Evolutionary conservation across 805 yeast genomes (phyloP).

Genomic region (Sugiyamaella mastotermitis): DNA sequence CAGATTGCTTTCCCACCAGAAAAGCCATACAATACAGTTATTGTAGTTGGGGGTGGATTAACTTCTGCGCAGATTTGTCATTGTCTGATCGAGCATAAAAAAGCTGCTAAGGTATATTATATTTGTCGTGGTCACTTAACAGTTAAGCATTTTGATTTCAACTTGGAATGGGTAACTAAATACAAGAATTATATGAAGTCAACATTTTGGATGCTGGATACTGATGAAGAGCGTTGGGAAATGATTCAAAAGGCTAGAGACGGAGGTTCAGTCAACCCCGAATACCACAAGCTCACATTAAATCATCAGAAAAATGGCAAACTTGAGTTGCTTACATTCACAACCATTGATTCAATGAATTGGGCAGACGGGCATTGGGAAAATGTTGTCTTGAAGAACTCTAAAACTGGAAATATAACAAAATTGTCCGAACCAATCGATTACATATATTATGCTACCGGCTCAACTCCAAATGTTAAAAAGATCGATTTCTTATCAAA

Average conservation of each 20-base stretch:
- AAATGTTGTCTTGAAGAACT: slow-evolving; percentile 26
- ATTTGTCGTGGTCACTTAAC: slow-evolving; percentile 35
- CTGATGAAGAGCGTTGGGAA: slow-evolving; percentile 37
- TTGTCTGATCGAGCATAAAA: slow-evolving; percentile 30
- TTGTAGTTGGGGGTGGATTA: slow-evolving; percentile 41
- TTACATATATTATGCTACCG: slow-evolving; percentile 40
- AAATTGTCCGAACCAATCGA: slow-evolving; percentile 24
- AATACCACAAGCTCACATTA: slow-evolving; percentile 32
- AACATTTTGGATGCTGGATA: slow-evolving; percentile 38
- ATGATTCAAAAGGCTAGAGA: slow-evolving; percentile 39
- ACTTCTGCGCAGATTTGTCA: slow-evolving; percentile 43
- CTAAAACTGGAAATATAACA: slow-evolving; percentile 6
- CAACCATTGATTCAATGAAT: slow-evolving; percentile 25
- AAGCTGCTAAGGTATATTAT: slow-evolving; percentile 30
- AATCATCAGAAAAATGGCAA: slow-evolving; percentile 31
- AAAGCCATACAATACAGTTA: slow-evolving; percentile 2
- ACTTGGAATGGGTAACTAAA: slow-evolving; percentile 46
- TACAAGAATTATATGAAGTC: slow-evolving; percentile 41
- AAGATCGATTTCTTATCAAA: slow-evolving; percentile 30
- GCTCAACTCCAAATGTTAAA: slow-evolving; percentile 31
- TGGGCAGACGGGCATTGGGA: slow-evolving; percentile 26
- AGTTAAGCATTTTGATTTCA: slow-evolving; percentile 43
- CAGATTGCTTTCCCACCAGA: slow-evolving; percentile 9
- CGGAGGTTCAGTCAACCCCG: slow-evolving; percentile 44
- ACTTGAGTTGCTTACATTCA: slow-evolving; percentile 28